These are phyloP conservation scores for Leccinum arenicola DNA, from an alignment of 768 basidiomycete genomes.

Conservation along the genomic window DNA sequence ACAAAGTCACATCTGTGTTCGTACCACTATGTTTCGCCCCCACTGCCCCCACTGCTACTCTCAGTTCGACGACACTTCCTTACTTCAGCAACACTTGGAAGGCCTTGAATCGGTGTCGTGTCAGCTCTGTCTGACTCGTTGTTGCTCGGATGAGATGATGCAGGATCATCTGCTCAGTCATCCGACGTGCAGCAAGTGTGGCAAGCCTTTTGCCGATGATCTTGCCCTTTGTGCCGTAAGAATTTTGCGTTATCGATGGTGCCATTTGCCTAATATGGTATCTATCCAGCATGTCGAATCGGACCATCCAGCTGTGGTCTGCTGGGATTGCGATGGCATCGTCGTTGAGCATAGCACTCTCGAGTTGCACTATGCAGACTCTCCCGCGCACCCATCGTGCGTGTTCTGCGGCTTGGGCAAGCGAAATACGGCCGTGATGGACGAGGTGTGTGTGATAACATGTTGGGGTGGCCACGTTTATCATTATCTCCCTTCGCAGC, in stretches of 20 bases:
- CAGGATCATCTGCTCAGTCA: slow-evolving; percentile 25
- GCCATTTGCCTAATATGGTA: background rate
- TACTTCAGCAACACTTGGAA: slow-evolving; percentile 20
- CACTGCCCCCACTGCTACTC: slow-evolving; percentile 24
- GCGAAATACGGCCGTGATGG: slow-evolving; percentile 14
- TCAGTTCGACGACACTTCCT: slow-evolving; percentile 19
- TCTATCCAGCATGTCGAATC: slow-evolving; percentile 21
- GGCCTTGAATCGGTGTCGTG: slow-evolving; percentile 15
- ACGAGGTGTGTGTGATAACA: slow-evolving; percentile 17
- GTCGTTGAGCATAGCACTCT: slow-evolving; percentile 21
- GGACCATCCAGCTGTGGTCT: slow-evolving; percentile 25
- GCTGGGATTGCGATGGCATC: slow-evolving; percentile 30
- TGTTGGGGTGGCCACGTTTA: background rate
- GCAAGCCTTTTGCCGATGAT: slow-evolving; percentile 17
- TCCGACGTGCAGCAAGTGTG: slow-evolving; percentile 24
- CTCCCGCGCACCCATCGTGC: slow-evolving; percentile 22
- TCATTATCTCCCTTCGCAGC: slow-evolving; percentile 16
- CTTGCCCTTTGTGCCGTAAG: slow-evolving; percentile 23
- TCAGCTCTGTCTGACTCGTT: slow-evolving; percentile 17
- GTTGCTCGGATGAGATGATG: slow-evolving; percentile 25
- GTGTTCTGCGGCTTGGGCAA: slow-evolving; percentile 16
- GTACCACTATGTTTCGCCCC: slow-evolving; percentile 4
- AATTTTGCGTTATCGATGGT: background rate
- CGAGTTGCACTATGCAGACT: slow-evolving; percentile 24
- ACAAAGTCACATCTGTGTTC: slow-evolving; percentile 18